Evolutionary conservation across 768 basidiomycete species (phyloP), one percentile per base, ranked within the genome.

Genomic region (Lactarius tabidus): DNA sequence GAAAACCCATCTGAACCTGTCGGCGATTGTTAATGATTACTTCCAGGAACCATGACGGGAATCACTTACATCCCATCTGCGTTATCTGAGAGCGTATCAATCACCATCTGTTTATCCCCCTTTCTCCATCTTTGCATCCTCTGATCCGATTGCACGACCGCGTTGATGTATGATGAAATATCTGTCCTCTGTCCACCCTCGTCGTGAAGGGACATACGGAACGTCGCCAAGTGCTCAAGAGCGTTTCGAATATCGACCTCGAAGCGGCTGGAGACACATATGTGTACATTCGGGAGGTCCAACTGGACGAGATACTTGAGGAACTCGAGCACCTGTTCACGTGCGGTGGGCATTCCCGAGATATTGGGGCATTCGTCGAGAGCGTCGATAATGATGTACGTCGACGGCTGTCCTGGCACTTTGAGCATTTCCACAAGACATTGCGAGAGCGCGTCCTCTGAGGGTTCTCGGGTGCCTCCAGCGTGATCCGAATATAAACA

Each of bases 1-100:
- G 36, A 23, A 36, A 6, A 51, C 48, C 56, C 57, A 63, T 35
- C 56, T 23, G n/a, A 63, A 63, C 62, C 62, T 63, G n/a, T 0
- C 2, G 17, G 20, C 18, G 33, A 6, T 33, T 6, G 5, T 12
- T 52, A 23, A 17, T 2, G 29, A 18, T 6, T 15, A 2, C 18
- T 15, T 53, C 2, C 2, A 18, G 35, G 0, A 38, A 31, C n/a
- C 12, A 6, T 12, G 7, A 18, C 6, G 8, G 33, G 4, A 1
- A 52, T 20, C 12, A 3, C 57, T 38, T 26, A 63, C 63, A 63
- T 63, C 9, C 63, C 63, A 12, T 58, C 10, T 2, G 57, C 63
- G n/a, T 39, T 58, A 20, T 31, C 18, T 4, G 38, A 52, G 29
- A 63, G 63, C 5, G 28, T 38, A 0, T 52, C 20, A 5, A 58